Conservation (phyloP, 257 asterid species). For the Ligustrum vulgare region DNA sequence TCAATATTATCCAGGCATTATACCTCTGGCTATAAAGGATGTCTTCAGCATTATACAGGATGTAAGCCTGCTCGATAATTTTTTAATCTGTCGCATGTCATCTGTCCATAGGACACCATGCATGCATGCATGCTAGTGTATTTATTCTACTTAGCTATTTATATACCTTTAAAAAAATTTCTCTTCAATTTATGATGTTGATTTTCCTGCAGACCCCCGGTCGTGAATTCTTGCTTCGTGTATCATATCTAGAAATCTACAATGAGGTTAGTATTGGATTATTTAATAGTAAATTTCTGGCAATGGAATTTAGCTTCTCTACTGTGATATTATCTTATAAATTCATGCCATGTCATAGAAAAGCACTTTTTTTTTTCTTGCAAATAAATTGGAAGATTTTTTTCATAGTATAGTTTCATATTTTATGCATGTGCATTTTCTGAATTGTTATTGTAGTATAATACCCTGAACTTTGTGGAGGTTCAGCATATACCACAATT, state of each 20-base stretch:
- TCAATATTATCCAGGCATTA: conserved; percentile 72
- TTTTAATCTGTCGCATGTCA: background rate
- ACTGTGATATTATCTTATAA: background rate
- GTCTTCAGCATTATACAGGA: conserved; percentile 53
- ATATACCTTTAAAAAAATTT: background rate
- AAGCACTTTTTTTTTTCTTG: conserved; percentile 6
- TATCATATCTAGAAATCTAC: conserved; percentile 94
- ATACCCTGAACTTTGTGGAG: background rate
- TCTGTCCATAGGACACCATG: background rate
- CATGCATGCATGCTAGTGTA: background rate
- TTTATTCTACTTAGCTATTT: conserved; percentile 10
- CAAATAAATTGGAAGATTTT: background rate
- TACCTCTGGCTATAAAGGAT: conserved; percentile 85
- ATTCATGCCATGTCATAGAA: conserved; percentile 4
- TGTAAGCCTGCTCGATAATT: conserved; percentile 30
- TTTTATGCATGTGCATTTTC: background rate
- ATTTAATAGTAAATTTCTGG: background rate
- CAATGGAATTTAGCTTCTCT: background rate
- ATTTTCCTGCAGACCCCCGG: conserved; percentile 89
- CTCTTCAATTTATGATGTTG: conserved; percentile 20
- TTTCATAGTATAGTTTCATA: background rate
- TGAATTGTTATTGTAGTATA: too few relatives aligned
- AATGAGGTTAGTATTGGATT: conserved; percentile 73
- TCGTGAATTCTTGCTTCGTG: conserved; percentile 93
- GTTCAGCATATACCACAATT: background rate